These are phyloP conservation scores for Diplodia sapinea DNA, from an alignment of 2,329 filamentous ascomycete genomes.

Conservation along the genomic window DNA sequence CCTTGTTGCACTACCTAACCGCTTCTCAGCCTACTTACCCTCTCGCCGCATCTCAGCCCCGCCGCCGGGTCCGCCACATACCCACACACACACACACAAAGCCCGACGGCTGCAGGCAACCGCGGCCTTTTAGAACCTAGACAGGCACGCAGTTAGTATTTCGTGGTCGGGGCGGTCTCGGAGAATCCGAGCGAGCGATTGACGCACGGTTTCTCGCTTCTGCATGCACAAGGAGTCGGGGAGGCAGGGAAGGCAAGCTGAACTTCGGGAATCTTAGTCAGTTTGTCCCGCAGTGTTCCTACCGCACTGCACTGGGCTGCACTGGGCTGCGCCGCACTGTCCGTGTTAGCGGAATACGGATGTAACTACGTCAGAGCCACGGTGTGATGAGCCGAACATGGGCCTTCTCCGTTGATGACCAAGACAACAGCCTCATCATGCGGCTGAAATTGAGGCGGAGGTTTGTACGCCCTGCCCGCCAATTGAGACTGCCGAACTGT, in stretches of 20 bases:
- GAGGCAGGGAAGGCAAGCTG: too few species aligned
- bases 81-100: too few species aligned
- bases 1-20: not conserved
- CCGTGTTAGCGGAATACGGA: not conserved
- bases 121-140: too few species aligned
- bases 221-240: not conserved
- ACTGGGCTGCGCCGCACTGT: not conserved
- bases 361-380: not conserved
- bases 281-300: not conserved
- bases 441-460: not conserved
- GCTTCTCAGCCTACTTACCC: not conserved
- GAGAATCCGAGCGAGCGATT: not conserved
- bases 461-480: not conserved
- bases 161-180: not conserved
- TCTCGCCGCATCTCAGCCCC: not conserved
- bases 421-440: not conserved
- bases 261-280: not conserved
- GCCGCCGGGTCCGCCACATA: not conserved
- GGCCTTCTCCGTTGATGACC: not conserved
- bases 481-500: not conserved
- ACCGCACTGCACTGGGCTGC: too few species aligned
- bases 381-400: not conserved
- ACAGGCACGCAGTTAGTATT: too few species aligned
- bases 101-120: too few species aligned
- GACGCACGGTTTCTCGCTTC: not conserved